These are phyloP conservation scores for Aspergillus pseudotamarii DNA, from an alignment of 2,329 filamentous ascomycete genomes.

Conservation along the genomic window DNA sequence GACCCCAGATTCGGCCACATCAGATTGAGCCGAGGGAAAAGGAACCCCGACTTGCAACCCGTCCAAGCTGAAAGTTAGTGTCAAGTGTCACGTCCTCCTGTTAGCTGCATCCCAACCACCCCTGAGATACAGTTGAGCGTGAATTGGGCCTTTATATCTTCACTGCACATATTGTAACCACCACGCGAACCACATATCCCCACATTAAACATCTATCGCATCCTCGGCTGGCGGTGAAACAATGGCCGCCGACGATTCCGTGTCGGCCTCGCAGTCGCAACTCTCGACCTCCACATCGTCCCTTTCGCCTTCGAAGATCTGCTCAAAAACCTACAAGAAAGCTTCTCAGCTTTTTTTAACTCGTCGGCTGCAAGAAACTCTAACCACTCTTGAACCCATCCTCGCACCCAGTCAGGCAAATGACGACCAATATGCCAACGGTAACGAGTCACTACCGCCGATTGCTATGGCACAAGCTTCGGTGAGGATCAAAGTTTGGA, in stretches of 20 bases:
- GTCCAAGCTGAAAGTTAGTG: conserved; percentile 10
- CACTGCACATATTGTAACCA: background rate
- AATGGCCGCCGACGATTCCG: conserved; percentile 36
- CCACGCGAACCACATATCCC: background rate
- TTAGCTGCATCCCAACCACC: conserved; percentile 9
- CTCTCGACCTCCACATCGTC: conserved; percentile 70
- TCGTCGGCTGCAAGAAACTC: conserved; percentile 84
- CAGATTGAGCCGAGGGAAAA: conserved; percentile 38
- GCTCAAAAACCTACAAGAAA: conserved; percentile 92
- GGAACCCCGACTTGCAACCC: conserved; percentile 26
- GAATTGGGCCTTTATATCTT: background rate
- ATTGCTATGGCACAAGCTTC: conserved; percentile 78
- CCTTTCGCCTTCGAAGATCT: conserved; percentile 61
- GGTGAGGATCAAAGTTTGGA: conserved; percentile 94
- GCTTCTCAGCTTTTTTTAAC: conserved; percentile 93
- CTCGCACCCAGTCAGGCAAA: conserved; percentile 61
- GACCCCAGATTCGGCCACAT: conserved; percentile 32
- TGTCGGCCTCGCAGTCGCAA: conserved; percentile 52
- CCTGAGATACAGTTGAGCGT: conserved; percentile 6
- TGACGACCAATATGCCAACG: conserved; percentile 45
- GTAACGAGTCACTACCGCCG: conserved; percentile 60
- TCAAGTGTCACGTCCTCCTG: conserved; percentile 13
- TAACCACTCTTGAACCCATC: conserved; percentile 81
- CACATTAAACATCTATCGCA: conserved; percentile 11
- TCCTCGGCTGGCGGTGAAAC: conserved; percentile 24